Percentiles rank a stretch among this genome's conserved stretches.
phyloP scores from a whole-genome alignment of 805 yeast species.

The Saccharomycopsis capsularis region DNA sequence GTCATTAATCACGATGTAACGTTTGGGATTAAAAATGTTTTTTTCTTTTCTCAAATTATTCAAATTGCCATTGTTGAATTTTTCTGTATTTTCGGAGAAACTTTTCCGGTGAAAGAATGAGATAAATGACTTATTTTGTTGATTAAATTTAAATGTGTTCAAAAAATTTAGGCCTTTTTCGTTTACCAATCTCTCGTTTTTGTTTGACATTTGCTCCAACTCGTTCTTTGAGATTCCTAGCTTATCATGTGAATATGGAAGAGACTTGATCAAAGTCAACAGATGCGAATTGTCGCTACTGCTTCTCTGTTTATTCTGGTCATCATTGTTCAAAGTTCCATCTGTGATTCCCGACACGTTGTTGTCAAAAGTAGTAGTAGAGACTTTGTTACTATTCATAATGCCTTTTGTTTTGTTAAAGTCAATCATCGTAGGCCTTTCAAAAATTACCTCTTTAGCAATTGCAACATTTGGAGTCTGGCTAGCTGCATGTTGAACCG shows the following conservation, averaged over 20 bases:
- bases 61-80: background rate
- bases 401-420: background rate
- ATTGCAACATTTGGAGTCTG: no score
- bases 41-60: background rate
- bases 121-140: background rate
- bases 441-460: no score
- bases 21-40: slow-evolving; percentile 15
- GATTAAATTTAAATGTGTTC: background rate
- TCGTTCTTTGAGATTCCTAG: slow-evolving; percentile 13
- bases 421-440: no score
- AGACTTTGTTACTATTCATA: background rate
- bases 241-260: slow-evolving; percentile 16
- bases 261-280: slow-evolving; percentile 2
- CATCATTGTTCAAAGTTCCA: background rate
- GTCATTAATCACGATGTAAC: slow-evolving; percentile 36
- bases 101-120: background rate
- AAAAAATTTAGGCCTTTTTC: background rate
- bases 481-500: no score
- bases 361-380: background rate
- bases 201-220: background rate
- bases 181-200: background rate
- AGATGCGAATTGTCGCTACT: background rate
- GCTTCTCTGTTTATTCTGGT: background rate
- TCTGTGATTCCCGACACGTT: background rate
- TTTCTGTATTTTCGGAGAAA: background rate